Percentiles rank a stretch among this genome's conserved stretches.
Conservation (phyloP, 2,329 filamentous ascomycete species). For the Sphaerostilbella broomeana region DNA sequence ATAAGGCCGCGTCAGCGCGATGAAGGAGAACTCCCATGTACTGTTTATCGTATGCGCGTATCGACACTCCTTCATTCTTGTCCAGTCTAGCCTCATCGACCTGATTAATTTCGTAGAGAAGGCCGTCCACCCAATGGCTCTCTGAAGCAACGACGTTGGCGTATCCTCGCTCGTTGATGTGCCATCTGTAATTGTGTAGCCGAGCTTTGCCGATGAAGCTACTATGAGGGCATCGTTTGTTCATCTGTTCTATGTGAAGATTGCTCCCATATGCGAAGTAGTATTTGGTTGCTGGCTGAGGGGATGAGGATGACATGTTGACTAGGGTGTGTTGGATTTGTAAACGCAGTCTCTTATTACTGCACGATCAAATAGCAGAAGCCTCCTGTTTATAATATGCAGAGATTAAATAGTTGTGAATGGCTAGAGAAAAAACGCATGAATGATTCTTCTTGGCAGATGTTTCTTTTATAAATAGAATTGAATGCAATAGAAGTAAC, state of each 20-base stretch:
- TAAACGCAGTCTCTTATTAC: no score
- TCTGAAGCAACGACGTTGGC: slow-evolving; percentile 34
- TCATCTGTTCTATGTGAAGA: slow-evolving; percentile 39
- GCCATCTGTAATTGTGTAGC: slow-evolving; percentile 35
- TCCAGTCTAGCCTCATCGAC: slow-evolving; percentile 34
- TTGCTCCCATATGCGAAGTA: slow-evolving; percentile 45
- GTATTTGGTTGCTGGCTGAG: slow-evolving; percentile 26
- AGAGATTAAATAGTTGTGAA: no score
- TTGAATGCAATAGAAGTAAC: no score
- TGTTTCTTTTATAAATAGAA: no score
- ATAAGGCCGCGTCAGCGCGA: slow-evolving; percentile 27
- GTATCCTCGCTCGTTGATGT: slow-evolving; percentile 42
- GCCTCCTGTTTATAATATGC: no score
- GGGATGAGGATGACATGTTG: no score
- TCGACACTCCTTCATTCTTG: slow-evolving; percentile 34
- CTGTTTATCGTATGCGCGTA: slow-evolving; percentile 32
- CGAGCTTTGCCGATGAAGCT: slow-evolving; percentile 32
- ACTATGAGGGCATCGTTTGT: slow-evolving; percentile 35
- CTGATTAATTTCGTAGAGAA: slow-evolving; percentile 34
- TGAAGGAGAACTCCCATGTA: slow-evolving; percentile 28
- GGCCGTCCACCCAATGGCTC: slow-evolving; percentile 33
- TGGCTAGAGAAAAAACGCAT: no score
- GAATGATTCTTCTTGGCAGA: no score
- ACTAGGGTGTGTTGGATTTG: no score
- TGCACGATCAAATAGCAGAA: no score